Evolutionary conservation across 192 early-diverging fungal genomes (phyloP), one percentile per base, ranked within the genome.

Genomic region (Coemansia erecta): DNA sequence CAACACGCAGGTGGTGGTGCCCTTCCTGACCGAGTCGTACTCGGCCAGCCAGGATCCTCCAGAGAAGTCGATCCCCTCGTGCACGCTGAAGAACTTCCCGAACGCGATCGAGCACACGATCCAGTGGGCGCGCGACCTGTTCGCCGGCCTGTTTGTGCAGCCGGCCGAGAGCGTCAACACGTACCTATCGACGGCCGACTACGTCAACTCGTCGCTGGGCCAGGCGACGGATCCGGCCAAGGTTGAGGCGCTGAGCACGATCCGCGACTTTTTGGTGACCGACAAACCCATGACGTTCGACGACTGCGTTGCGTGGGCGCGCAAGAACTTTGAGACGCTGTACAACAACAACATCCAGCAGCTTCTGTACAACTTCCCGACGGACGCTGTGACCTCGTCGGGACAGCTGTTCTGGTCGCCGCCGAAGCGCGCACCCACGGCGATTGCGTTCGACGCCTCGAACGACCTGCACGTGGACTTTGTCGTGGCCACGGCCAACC

Each of bases 1-100:
- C 59, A 99, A 99, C 83, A 97, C 94, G 10, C 97, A 99, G 80
- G 94, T 98, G 14, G 88, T 99, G 14, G 75, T 99, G 70, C 97
- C 97, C 14, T 85, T 84, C 74, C 68, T 98, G 61, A 99, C 97
- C 7, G 97, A 99, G 82, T 95, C 95, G 9, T 99, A 99, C 82
- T 93, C 93, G 3, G 97, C 94, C 18, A 98, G 95, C 39, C 91
- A 92, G 60, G 97, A 99, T 72, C 97, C 97, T 0, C 93, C 93
- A 41, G 97, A 99, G 75, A 98, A 94, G 83, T 88, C 90, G 26
- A 94, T 92, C 48, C 92, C 92, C 41, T 87, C 88, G 61, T 93
- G 92, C 82, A 93, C 92, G 19, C 78, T 93, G 46, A 92, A 91
- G 84, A 92, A 92, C 68, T 93, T 93, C 82, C 92, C 92, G 49